Conservation (phyloP, 176 grass and related monocot genomes). For the Triticum turgidum region DNA sequence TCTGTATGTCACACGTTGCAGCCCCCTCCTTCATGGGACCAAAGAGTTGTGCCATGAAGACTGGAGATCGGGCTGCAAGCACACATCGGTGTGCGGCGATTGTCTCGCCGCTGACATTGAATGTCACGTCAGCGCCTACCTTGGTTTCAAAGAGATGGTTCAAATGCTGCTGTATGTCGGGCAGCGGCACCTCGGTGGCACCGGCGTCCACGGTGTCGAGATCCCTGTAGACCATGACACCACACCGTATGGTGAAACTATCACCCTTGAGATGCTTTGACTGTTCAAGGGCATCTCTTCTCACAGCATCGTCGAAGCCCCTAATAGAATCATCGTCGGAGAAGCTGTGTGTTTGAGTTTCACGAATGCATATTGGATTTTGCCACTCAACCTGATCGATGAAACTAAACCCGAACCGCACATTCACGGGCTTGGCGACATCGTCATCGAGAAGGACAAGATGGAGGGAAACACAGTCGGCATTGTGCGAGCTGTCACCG, state of each 20-base stretch:
- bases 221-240: background rate
- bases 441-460: background rate
- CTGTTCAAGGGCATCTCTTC: background rate
- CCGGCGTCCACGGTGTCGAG: background rate
- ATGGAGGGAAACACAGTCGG: background rate
- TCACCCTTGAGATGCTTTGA: background rate
- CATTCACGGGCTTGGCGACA: background rate
- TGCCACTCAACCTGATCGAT: background rate
- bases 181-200: background rate
- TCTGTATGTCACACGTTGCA: conserved; percentile 11
- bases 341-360: background rate
- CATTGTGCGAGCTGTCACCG: background rate
- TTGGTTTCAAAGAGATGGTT: conserved; percentile 7
- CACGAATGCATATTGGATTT: background rate
- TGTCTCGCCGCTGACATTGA: conserved; percentile 32
- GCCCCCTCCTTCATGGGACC: conserved; percentile 42
- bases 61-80: conserved; percentile 39
- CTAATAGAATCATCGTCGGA: background rate
- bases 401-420: background rate
- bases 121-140: conserved; percentile 34
- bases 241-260: conserved; percentile 1
- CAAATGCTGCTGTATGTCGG: conserved; percentile 15
- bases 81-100: conserved; percentile 36
- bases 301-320: background rate
- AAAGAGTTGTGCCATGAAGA: conserved; percentile 47